phyloP scores from a whole-genome alignment of 805 yeast species.

The Pachysolen tannophilus region DNA sequence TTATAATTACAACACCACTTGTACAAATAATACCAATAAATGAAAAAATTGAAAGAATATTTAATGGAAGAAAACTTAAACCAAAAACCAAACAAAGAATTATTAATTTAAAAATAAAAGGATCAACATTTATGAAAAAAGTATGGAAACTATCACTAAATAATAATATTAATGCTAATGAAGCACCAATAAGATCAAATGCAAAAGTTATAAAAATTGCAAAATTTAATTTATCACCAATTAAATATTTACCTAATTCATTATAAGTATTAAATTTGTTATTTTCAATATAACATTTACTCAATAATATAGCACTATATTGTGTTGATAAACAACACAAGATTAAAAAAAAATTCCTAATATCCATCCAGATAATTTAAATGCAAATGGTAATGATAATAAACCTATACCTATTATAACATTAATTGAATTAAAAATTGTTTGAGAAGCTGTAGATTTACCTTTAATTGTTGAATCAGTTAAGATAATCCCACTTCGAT shows the following conservation, averaged over 20 bases:
- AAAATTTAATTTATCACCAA: conserved; percentile 36
- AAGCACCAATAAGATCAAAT: conserved; percentile 54
- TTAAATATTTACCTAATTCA: conserved; percentile 45
- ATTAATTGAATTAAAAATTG: conserved; percentile 70
- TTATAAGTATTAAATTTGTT: conserved; percentile 43
- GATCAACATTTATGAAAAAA: conserved; percentile 28
- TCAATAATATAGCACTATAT: conserved; percentile 47
- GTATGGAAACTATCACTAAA: conserved; percentile 53
- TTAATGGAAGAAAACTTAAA: conserved; percentile 62
- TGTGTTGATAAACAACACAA: conserved; percentile 42
- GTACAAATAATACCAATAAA: conserved; percentile 69
- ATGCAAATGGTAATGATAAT: conserved; percentile 63
- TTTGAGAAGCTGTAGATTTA: conserved; percentile 62
- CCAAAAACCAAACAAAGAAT: conserved; percentile 32
- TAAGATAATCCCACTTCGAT: no score
- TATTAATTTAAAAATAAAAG: conserved; percentile 31
- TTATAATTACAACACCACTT: conserved; percentile 49
- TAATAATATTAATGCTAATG: conserved; percentile 46
- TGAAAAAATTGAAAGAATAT: conserved; percentile 60
- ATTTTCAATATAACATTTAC: conserved; percentile 34
- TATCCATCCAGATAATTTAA: conserved; percentile 62
- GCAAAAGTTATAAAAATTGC: conserved; percentile 42
- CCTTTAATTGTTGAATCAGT: no score
- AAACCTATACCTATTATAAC: conserved; percentile 72
- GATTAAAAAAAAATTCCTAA: conserved; percentile 35